Conservation (phyloP, 2,329 filamentous ascomycete genomes). For the Neonectria neomacrospora region DNA sequence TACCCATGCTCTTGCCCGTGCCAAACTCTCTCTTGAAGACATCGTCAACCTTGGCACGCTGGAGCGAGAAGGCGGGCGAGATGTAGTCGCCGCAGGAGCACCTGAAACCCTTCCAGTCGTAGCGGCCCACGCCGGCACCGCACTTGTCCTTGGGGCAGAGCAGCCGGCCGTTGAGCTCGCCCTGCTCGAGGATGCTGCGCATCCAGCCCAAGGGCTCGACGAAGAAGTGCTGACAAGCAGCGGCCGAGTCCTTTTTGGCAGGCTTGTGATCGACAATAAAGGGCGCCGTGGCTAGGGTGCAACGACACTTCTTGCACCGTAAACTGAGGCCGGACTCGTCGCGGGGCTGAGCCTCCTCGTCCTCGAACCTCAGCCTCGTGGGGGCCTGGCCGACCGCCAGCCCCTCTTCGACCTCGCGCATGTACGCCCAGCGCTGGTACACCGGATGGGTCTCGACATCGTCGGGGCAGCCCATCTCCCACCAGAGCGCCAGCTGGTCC, state of each 20-base stretch:
- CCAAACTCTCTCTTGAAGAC: constrained; percentile 42
- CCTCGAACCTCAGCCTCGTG: constrained; percentile 84
- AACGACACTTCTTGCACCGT: constrained; percentile 91
- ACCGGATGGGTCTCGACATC: constrained; percentile 72
- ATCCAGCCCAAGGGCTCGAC: constrained; percentile 96
- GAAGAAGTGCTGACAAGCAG: constrained; percentile 87
- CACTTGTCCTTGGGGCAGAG: constrained; percentile 84
- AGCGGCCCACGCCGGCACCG: constrained; percentile 85
- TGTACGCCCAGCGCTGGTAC: constrained; percentile 80
- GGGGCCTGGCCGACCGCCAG: constrained; percentile 83
- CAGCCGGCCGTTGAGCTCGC: constrained; percentile 84
- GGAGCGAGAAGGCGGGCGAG: constrained; percentile 87
- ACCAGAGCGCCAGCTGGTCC: constrained; percentile 86
- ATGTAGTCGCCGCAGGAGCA: constrained; percentile 94
- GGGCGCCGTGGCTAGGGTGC: constrained; percentile 62
- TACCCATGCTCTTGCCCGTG: constrained; percentile 53
- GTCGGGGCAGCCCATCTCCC: constrained; percentile 83
- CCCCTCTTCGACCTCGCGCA: constrained; percentile 64
- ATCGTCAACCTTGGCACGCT: constrained; percentile 85
- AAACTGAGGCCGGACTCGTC: constrained; percentile 56
- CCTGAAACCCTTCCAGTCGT: constrained; percentile 94
- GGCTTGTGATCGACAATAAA: constrained; percentile 75
- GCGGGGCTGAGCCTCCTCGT: constrained; percentile 66
- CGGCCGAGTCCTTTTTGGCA: constrained; percentile 33
- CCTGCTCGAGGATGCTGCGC: constrained; percentile 82